Base-by-base conservation (phyloP, 208 protist species). In the Leishmania tarentolae region DNA sequence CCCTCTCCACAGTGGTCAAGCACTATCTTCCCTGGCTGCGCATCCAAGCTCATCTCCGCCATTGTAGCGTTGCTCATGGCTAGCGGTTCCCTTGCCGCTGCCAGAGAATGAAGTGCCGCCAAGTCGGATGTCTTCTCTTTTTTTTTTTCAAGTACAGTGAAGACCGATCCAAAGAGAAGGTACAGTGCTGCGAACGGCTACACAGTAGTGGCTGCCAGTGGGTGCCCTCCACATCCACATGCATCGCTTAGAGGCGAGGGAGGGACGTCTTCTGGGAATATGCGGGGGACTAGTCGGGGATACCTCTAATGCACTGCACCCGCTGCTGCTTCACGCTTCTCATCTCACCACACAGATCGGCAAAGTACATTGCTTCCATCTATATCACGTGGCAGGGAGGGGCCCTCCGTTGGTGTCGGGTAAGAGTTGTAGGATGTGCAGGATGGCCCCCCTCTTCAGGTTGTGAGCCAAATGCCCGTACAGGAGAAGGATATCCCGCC, bases 71-170 rank as follows among this genome's bases (percentile, higher is more conserved):
- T 53, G 50, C 50, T 53, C 50, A 53, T 53, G 24, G 72, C 82
- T 40, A 76, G 57, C 15, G 13, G 56, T 81, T 83, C 5, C 83
- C n/a, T 53, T 53, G 50, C 19, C 78, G 63, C 15, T 78, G 83
- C 79, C 83, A 86, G 17, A 86, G 56, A 86, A 53, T 86, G 44
- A 86, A 11, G 50, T 0, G 15, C 3, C 78, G 78, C 3, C 78
- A 47, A 0, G 73, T 52, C 7, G 17, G 5, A 19, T 3, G 42
- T 1, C 65, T 52, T n/a, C 74, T 46, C 46, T n/a, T 78, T 46
- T 37, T 83, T 86, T n/a, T 86, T 78, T 52, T 83, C 68, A 3
- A 86, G 78, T 1, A 86, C 83, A 2, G 78, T 80, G 75, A 83
- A 73, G 3, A 15, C 47, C 47, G 13, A 52, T 52, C 17, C 47